Base-by-base conservation (phyloP, 345 rosid genomes). In the Eucalyptus cloeziana region DNA sequence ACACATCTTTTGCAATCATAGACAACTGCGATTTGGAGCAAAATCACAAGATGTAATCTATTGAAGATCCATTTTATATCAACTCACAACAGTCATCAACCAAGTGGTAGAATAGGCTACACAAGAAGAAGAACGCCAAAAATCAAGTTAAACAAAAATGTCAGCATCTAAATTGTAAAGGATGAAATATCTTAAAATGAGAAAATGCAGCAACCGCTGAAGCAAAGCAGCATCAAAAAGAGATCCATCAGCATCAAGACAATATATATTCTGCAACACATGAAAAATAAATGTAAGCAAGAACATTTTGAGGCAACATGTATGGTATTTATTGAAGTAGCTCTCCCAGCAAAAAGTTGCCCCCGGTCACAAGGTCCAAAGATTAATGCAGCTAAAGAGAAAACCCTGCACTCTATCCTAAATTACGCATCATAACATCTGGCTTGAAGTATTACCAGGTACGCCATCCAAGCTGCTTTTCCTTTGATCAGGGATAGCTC, bases 381-480 rank as follows among this genome's bases (percentile, higher is more conserved):
- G 30, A 49, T 11, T 19, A 45, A 45, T 81, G 87, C 44, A 64
- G 37, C 83, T 87, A 67, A 13, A 87, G 13, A 7, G 45, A 71
- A 71, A 37, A 71, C 45, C 45, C 27, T 37, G 81, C 45, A 19
- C 2, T 71, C 40, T 71, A 71, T 71, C 45, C 81, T 37, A 71
- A 37, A 24, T 37, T 19, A 71, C 14, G 1, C 45, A 37, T 37
- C 45, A 37, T 12, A 71, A 71, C 25, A 33, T 37, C 45, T 37
- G 7, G 81, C 45, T 10, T 37, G 44, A 83, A 19, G 79, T 88
- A 94, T 91, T 86, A 97, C 99, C 96, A 97, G 91, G 93, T 96
- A 96, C 11, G 91, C 96, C 98, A 97, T 94, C 99, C 97, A 97
- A 88, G 98, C 97, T 91, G 99, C 99, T 92, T 97, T 96, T 51